These are phyloP conservation scores for Fusarium newnesense DNA, from an alignment of 2,329 filamentous ascomycete species.

Conservation along the genomic window DNA sequence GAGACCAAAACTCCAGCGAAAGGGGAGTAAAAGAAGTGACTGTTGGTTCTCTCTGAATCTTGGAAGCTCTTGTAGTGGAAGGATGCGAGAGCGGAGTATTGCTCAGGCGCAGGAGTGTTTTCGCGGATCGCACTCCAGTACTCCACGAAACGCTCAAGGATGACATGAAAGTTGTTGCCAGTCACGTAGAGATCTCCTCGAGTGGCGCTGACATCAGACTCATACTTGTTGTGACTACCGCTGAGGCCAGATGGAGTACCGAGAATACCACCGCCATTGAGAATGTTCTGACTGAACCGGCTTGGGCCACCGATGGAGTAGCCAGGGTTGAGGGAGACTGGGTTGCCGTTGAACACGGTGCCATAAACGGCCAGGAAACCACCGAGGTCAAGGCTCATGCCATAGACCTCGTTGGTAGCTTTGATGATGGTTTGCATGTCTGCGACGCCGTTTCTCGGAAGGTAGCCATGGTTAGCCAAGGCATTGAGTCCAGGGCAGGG, in stretches of 20 bases:
- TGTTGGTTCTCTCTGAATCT: slow-evolving; percentile 40
- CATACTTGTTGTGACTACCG: slow-evolving; percentile 65
- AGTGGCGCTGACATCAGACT: slow-evolving; percentile 62
- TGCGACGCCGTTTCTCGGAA: slow-evolving; percentile 1
- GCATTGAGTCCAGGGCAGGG: slow-evolving; percentile 14
- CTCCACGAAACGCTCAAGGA: slow-evolving; percentile 57
- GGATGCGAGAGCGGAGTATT: slow-evolving; percentile 3
- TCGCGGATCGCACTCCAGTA: slow-evolving; percentile 15
- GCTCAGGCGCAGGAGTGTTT: slow-evolving; percentile 11
- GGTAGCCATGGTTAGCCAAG: slow-evolving; percentile 5
- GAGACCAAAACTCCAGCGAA: slow-evolving; percentile 3
- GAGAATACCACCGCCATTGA: slow-evolving; percentile 48
- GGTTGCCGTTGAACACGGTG: slow-evolving; percentile 60
- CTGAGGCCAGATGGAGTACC: slow-evolving; percentile 46
- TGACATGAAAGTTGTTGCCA: slow-evolving; percentile 60
- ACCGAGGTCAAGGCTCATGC: slow-evolving; percentile 58
- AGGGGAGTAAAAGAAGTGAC: background rate
- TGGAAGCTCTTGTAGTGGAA: slow-evolving; percentile 53
- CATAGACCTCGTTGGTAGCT: slow-evolving; percentile 48
- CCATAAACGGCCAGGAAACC: slow-evolving; percentile 57
- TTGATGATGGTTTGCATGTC: slow-evolving; percentile 5
- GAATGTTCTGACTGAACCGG: slow-evolving; percentile 51
- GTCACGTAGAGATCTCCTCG: slow-evolving; percentile 61
- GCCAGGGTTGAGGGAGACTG: slow-evolving; percentile 58
- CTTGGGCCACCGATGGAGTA: slow-evolving; percentile 63